Percentiles rank a stretch among this genome's conserved stretches.
These are phyloP conservation scores for Hevea brasiliensis DNA, from an alignment of 345 rosid genomes.

Conservation along the genomic window DNA sequence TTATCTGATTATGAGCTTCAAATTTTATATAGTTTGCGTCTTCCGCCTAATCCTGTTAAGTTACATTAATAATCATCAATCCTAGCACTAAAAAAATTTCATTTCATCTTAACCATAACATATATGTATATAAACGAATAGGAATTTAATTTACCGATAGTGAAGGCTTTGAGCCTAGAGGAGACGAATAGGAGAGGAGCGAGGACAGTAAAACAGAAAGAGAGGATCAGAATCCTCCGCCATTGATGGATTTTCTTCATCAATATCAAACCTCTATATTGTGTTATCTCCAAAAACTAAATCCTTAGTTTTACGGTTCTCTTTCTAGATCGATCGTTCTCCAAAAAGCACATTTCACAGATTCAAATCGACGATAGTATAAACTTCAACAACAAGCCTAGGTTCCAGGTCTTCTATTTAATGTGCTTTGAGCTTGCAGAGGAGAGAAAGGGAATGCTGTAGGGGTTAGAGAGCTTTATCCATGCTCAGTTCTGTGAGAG, in stretches of 20 bases:
- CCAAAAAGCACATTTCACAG: conserved; percentile 36
- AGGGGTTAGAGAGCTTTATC: conserved; percentile 32
- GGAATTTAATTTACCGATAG: conserved; percentile 51
- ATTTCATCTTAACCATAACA: too few species aligned
- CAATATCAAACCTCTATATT: conserved; percentile 29
- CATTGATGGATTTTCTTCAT: conserved; percentile 70
- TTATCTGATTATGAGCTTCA: not conserved
- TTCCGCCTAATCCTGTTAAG: too few species aligned
- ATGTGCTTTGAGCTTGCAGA: conserved; percentile 6
- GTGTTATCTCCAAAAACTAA: not conserved
- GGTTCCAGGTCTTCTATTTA: conserved; percentile 31
- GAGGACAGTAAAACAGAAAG: conserved; percentile 57
- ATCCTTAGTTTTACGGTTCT: conserved; percentile 12
- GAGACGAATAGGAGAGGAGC: conserved; percentile 76
- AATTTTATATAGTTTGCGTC: too few species aligned
- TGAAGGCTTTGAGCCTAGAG: conserved; percentile 45
- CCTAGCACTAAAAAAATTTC: not conserved
- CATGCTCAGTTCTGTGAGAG: conserved; percentile 31
- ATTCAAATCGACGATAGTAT: conserved; percentile 27
- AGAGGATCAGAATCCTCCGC: conserved; percentile 87
- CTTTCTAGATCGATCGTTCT: conserved; percentile 38
- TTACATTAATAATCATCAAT: not conserved
- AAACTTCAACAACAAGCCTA: conserved; percentile 38
- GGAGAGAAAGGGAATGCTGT: not conserved
- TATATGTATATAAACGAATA: too few species aligned